Percentiles rank a stretch among this genome's conserved stretches.
These are phyloP conservation scores for Lodderomyces jiufengensis DNA, from an alignment of 1,139 yeast genomes.

Conservation along the genomic window DNA sequence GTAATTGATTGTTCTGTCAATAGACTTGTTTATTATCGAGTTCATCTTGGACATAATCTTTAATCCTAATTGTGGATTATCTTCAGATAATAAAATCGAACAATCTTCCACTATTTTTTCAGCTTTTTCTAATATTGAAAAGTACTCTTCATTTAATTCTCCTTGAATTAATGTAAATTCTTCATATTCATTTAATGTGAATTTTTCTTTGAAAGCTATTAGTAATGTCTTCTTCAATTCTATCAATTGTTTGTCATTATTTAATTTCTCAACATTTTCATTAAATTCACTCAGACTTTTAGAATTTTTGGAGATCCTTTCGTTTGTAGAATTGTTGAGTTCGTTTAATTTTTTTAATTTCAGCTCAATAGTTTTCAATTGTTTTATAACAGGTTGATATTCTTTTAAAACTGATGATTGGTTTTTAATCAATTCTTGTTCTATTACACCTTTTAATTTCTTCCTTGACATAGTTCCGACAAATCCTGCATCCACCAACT, in stretches of 20 bases:
- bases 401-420: conserved; percentile 59
- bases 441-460: conserved; percentile 64
- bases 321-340: conserved; percentile 35
- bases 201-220: conserved; percentile 56
- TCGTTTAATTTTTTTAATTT: conserved; percentile 40
- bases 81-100: conserved; percentile 62
- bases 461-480: conserved; percentile 57
- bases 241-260: conserved; percentile 39
- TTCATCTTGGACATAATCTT: conserved; percentile 64
- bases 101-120: conserved; percentile 65
- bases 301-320: conserved; percentile 29
- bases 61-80: conserved; percentile 68
- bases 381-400: conserved; percentile 54
- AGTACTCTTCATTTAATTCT: conserved; percentile 55
- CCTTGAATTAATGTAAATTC: conserved; percentile 49
- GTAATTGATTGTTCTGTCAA: conserved; percentile 42
- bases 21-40: conserved; percentile 47
- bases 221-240: conserved; percentile 54
- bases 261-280: conserved; percentile 37
- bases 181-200: conserved; percentile 71
- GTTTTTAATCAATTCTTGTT: conserved; percentile 63
- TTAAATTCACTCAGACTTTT: conserved; percentile 24
- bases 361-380: conserved; percentile 40
- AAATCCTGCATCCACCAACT: conserved; percentile 50
- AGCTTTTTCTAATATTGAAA: conserved; percentile 56